These are phyloP conservation scores for Rosa hybrid DNA, from an alignment of 331 rosid species.

Conservation along the genomic window DNA sequence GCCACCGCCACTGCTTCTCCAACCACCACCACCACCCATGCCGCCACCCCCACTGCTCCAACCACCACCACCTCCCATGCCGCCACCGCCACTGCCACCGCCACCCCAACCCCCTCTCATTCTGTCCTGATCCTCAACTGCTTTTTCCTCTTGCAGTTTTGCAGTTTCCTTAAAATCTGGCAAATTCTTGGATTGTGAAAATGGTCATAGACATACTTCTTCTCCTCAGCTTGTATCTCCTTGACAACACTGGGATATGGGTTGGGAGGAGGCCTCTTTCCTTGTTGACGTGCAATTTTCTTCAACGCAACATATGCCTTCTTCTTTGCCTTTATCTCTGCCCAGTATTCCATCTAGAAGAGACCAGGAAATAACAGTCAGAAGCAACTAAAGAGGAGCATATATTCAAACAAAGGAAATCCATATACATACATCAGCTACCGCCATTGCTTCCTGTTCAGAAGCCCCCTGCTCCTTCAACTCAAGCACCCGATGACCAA, in stretches of 20 bases:
- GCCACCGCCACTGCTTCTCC: no score
- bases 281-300: conserved; percentile 68
- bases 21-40: neutral
- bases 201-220: conserved; percentile 70
- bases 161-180: conserved; percentile 47
- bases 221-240: conserved; percentile 91
- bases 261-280: conserved; percentile 78
- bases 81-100: neutral
- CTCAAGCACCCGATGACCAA: conserved; percentile 66
- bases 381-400: conserved; percentile 8
- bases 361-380: conserved; percentile 14
- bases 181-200: conserved; percentile 60
- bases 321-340: conserved; percentile 64
- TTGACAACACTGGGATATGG: conserved; percentile 82
- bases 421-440: conserved; percentile 65
- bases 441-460: conserved; percentile 78
- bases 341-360: conserved; percentile 67
- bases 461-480: conserved; percentile 70
- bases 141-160: conserved; percentile 46
- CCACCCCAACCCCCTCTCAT: conserved; percentile 28
- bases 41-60: neutral
- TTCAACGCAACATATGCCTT: conserved; percentile 67
- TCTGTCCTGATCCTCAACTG: conserved; percentile 41
- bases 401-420: neutral
- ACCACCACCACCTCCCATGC: neutral